Base-by-base conservation (phyloP, 2,329 filamentous ascomycete species). In the Cryphonectria naterciae region DNA sequence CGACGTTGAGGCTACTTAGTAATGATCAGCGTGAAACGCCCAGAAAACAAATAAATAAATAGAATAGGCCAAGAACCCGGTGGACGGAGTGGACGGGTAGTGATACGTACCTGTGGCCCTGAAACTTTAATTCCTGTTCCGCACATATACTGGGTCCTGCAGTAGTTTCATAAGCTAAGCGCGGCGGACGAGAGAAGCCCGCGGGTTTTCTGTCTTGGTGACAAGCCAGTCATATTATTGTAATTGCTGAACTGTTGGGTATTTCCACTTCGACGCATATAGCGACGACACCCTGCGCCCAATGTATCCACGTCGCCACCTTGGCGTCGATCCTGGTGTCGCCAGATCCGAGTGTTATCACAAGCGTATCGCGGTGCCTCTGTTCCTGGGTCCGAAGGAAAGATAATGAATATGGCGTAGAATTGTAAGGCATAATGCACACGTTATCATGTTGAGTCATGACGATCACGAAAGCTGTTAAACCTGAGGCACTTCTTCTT, bases 41-140 rank as follows among this genome's bases (percentile, higher is more conserved):
- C 54, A 54, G 43, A 58, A 46, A 11, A 11, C 10, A 39, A 39
- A 39, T 11, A 39, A 39, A 39, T 39, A 39, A 67, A 67, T 58
- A 67, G 65, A 58, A 39, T 2, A 58, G 17, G 65, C 65, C 65
- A 67, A 67, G 65, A 28, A 28, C 54, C 39, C 35, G 37, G 52
- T 22, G 15, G 28, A 43, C 65, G 65, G 52, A 37, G 52, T 35
- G n/a, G 41, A 43, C 65, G 52, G 52, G 52, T 41, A 58, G 35
- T 4, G 35, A 39, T 52, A 17, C 37, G 32, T 22, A 39, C 65
- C 46, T 22, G 35, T 43, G 32, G 35, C 28, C 22, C 28, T 58
- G 35, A 67, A 67, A 67, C 65, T 25, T 58, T 41, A 25, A 43
- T 15, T 17, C 15, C 37, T 43, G 25, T 54, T 54, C 61, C 15